Evolutionary conservation across 768 basidiomycete species (phyloP), one percentile per base, ranked within the genome.

Genomic region (Boletus tomentosulus): DNA sequence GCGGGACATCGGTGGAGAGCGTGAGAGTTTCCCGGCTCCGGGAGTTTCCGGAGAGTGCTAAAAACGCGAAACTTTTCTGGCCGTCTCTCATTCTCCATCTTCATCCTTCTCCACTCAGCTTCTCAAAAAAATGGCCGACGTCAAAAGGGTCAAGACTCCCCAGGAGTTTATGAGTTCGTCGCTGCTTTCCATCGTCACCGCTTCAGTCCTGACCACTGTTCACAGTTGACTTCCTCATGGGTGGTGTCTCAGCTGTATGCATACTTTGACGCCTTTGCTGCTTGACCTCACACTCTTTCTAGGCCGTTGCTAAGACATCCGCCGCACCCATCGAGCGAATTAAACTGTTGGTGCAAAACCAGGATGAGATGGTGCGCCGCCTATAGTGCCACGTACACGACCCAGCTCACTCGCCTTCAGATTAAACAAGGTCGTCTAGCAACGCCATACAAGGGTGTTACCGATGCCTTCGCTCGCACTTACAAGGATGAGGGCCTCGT

Each of bases 251-350:
- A 60, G 89, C 91, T 66, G 89, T 91, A 72, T 47, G 87, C 78
- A 51, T 59, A 3, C 11, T 1, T 38, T 48, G 10, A 25, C n/a
- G 12, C 24, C 46, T 24, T 38, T 50, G 30, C 7, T 30, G 0
- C 39, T 9, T 33, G 13, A 6, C 57, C 38, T 71, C 54, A 71
- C 51, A 52, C 53, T 51, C 44, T 57, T 34, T 56, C 27, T 57
- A 94, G 92, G 97, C 97, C 64, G 92, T 98, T 73, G 89, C 97
- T 52, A 99, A 99, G 85, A 98, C 97, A 62, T 90, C 89, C 62
- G 97, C 97, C 65, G 97, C 97, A 60, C 97, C 97, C 76, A 99
- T 99, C 68, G 97, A 98, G 85, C 94, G 97, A 71, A 96, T 99
- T 77, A 99, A 99, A 82, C 86, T 98, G 67, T 77, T 96, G 71